A percentile compares a stretch with the other conserved stretches of the same genome.
Evolutionary conservation across 441 rosid genomes (phyloP).

Genomic region (Geranium incanum): DNA sequence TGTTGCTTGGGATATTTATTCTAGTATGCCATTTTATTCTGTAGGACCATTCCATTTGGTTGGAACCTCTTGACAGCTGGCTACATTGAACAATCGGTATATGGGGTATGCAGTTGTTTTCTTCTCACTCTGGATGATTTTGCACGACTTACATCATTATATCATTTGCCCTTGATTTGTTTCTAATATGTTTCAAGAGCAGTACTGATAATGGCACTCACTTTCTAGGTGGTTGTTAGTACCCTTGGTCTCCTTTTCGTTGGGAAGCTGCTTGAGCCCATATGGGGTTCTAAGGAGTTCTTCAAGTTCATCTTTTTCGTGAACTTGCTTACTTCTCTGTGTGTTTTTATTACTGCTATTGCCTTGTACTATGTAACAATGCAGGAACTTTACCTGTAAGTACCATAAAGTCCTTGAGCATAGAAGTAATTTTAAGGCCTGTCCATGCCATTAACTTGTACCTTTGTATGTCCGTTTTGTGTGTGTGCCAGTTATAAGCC

Average conservation of each 20-base stretch:
- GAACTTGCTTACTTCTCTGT: conserved; percentile 69
- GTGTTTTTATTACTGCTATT: conserved; percentile 76
- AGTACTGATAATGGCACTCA: conserved; percentile 15
- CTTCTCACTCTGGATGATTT: background rate
- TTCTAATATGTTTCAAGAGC: background rate
- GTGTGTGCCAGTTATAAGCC: conserved; percentile 67
- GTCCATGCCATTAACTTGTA: background rate
- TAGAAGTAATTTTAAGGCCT: conserved; percentile 17
- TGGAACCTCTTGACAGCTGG: conserved; percentile 95
- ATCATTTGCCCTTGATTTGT: background rate
- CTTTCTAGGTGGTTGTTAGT: conserved; percentile 57
- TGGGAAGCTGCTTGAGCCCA: conserved; percentile 92
- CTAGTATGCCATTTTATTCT: conserved; percentile 16
- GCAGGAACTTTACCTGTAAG: conserved; percentile 78
- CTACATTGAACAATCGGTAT: conserved; percentile 65
- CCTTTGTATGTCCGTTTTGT: conserved; percentile 3
- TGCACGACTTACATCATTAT: conserved; percentile 2
- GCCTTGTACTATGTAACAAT: conserved; percentile 70
- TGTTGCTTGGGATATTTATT: background rate
- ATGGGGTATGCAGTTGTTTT: conserved; percentile 54
- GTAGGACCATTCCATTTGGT: conserved; percentile 93
- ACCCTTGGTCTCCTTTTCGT: conserved; percentile 67
- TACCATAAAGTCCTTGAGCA: conserved; percentile 14
- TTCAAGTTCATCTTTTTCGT: conserved; percentile 81
- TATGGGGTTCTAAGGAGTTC: conserved; percentile 95